Evolutionary conservation across 2,329 filamentous ascomycete species (phyloP).

Genomic region (Huntiella abstrusa): DNA sequence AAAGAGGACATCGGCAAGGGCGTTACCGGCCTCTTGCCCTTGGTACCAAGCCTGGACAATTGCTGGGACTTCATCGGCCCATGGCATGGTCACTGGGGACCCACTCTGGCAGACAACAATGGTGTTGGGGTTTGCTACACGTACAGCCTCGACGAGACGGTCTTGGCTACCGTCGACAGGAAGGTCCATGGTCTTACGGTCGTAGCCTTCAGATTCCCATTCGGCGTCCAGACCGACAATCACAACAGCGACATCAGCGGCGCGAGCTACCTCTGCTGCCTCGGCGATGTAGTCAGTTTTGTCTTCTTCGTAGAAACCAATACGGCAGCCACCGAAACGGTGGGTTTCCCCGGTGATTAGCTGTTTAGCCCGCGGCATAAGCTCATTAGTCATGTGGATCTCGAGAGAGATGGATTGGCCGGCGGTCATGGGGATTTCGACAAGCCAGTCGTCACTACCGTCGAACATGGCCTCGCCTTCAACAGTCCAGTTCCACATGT

Average conservation of each 20-base stretch:
- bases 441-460: constrained; percentile 44
- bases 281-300: constrained; percentile 43
- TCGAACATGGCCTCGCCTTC: constrained; percentile 55
- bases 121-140: constrained; percentile 43
- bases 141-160: constrained; percentile 41
- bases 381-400: constrained; percentile 47
- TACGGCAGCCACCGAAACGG: constrained; percentile 51
- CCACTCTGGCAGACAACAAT: constrained; percentile 52
- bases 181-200: constrained; percentile 53
- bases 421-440: constrained; percentile 39
- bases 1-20: constrained; percentile 47
- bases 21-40: constrained; percentile 52
- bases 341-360: constrained; percentile 37
- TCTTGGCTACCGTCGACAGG: constrained; percentile 43
- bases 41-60: constrained; percentile 61
- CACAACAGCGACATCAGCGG: constrained; percentile 47
- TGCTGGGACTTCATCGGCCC: constrained; percentile 43
- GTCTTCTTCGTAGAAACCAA: constrained; percentile 51
- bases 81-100: constrained; percentile 52
- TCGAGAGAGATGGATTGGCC: constrained; percentile 41
- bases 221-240: constrained; percentile 53
- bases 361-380: constrained; percentile 42
- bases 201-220: constrained; percentile 60
- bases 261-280: constrained; percentile 41
- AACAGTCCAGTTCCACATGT: constrained; percentile 52